These are phyloP conservation scores for Pestalotiopsis sp. DNA, from an alignment of 2,329 filamentous ascomycete genomes.

Conservation along the genomic window DNA sequence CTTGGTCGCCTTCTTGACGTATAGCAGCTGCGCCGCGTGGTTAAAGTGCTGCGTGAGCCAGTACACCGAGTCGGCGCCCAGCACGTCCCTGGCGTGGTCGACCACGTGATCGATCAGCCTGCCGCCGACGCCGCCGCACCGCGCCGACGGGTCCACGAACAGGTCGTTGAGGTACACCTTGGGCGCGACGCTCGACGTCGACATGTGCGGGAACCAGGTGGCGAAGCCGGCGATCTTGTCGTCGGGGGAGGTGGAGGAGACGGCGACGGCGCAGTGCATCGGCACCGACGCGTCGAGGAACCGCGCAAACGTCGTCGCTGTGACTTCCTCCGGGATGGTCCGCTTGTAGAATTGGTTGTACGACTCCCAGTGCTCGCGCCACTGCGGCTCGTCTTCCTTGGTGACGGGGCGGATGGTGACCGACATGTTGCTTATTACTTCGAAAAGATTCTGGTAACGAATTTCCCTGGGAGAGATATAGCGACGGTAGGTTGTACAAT, in stretches of 20 bases:
- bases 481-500: not conserved
- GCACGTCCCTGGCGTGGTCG: not conserved
- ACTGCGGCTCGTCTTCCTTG: constrained; percentile 6
- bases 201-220: constrained; percentile 6
- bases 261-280: constrained; percentile 1
- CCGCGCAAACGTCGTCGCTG: not conserved
- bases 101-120: not conserved
- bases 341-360: constrained; percentile 5
- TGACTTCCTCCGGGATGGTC: not conserved
- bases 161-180: not conserved
- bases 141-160: not conserved
- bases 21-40: not conserved
- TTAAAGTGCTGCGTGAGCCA: constrained; percentile 7
- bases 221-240: not conserved
- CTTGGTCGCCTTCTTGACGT: constrained; percentile 6
- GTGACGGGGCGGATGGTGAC: constrained; percentile 1
- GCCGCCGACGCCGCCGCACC: not conserved
- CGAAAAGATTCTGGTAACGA: not conserved
- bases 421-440: not conserved
- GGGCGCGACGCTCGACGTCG: not conserved
- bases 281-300: not conserved
- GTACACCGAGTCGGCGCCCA: not conserved
- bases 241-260: not conserved
- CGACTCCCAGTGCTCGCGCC: not conserved
- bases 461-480: not conserved